Base-by-base conservation (phyloP, 805 yeast genomes). In the Ogataea salicorniae region DNA sequence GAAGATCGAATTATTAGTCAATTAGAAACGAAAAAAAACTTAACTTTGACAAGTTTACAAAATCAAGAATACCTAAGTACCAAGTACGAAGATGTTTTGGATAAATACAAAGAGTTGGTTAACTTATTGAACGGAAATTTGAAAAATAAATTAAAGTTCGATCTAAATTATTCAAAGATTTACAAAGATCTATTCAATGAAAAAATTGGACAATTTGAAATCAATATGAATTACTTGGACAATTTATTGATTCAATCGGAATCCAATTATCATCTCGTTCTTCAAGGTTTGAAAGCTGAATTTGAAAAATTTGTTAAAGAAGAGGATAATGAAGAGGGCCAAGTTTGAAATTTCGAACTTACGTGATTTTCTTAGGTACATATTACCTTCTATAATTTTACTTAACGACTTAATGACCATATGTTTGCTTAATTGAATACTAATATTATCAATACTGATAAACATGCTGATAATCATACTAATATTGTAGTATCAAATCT, bases 1-100 rank as follows among this genome's bases (percentile, higher is more conserved):
- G 53, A 55, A 37, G 56, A 51, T 15, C 14, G 48, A 5, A 55
- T 58, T 17, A 41, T 60, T 1, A 49, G 51, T 14, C 41, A 35
- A 13, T 47, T 61, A 13, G 61, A 62, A 46, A 52, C 48, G 8
- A 65, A 60, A 46, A 64, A 64, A 43, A 44, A 60, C 6, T 53
- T 55, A 15, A 42, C 67, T 20, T 34, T 64, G 17, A 46, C 66
- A 33, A 61, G 61, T 36, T 52, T 69, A 6, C 70, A 71, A 34
- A 56, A 68, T 43, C 66, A 69, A 46, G 70, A 68, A 36, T 64
- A 50, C 43, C 14, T 64, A 3, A 46, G 59, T 3, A 47, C 53
- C 16, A 60, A 57, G 26, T 67, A 62, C 58, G 62, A 64, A 34
- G 31, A 31, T 0, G 33, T 63, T 0, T 44, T 70, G 6, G 53